Conservation (phyloP, 192 early-diverging fungal species). For the Backusella tuberculispora region DNA sequence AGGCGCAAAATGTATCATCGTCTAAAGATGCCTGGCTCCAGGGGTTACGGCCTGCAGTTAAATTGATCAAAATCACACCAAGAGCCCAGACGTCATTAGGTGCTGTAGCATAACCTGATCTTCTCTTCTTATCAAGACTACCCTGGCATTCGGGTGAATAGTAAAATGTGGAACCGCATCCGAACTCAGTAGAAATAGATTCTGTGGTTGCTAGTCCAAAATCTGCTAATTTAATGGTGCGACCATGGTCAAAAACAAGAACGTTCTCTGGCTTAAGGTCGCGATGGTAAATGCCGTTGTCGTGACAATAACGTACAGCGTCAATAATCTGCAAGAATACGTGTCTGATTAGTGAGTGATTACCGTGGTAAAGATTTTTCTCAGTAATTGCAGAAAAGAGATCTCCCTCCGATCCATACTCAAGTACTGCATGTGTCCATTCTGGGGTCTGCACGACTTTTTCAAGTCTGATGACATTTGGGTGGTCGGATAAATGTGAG, state of each 20-base stretch:
- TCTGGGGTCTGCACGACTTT: constrained; percentile 67
- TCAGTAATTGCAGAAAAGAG: constrained; percentile 94
- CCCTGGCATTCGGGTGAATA: constrained; percentile 73
- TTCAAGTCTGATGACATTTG: constrained; percentile 67
- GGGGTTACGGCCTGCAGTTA: constrained; percentile 83
- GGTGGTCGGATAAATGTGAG: constrained; percentile 63
- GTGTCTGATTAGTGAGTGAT: constrained; percentile 75
- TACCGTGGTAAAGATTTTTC: constrained; percentile 69
- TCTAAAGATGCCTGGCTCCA: constrained; percentile 72
- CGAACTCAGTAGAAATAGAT: constrained; percentile 81
- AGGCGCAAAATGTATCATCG: constrained; percentile 82
- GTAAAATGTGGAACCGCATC: constrained; percentile 79
- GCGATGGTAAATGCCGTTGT: constrained; percentile 82
- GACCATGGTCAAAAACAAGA: constrained; percentile 58
- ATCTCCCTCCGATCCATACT: constrained; percentile 89
- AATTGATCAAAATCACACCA: constrained; percentile 88
- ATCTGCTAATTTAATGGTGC: constrained; percentile 85
- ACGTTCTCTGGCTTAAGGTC: constrained; percentile 91
- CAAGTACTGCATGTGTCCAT: constrained; percentile 71
- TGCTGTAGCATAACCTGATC: constrained; percentile 60
- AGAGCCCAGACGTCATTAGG: constrained; percentile 90
- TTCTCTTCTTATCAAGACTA: constrained; percentile 42
- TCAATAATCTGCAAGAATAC: constrained; percentile 87
- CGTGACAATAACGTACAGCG: constrained; percentile 79
- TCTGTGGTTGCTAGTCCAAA: constrained; percentile 92